Conservation (phyloP, 1,284 basidiomycete species). For the Vanrija pseudolonga region DNA sequence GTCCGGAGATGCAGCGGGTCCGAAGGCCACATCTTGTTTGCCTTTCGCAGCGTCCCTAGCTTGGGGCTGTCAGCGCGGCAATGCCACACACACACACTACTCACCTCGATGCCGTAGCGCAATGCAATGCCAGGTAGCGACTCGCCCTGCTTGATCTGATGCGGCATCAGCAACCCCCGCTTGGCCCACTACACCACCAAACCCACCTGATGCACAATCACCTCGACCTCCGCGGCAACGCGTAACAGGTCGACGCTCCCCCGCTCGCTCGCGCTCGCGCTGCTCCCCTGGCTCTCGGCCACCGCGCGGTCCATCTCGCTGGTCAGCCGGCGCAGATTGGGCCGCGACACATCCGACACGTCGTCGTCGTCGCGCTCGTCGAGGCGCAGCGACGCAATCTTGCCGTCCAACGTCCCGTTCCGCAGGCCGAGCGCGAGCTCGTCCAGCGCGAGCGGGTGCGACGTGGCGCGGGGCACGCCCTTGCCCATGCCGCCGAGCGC, state of each 20-base stretch:
- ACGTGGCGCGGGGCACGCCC: background rate
- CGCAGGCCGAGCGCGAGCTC: background rate
- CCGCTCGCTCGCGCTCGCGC: conserved; percentile 1
- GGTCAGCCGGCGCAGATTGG: conserved; percentile 35
- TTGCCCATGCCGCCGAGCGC: too few species aligned
- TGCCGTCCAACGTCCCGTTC: background rate
- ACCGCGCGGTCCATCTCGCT: conserved; percentile 42
- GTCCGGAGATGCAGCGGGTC: conserved; percentile 83
- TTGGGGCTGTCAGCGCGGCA: conserved; percentile 21
- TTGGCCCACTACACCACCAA: background rate
- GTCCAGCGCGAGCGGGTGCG: conserved; percentile 11
- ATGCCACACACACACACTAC: conserved; percentile 17
- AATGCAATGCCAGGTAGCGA: conserved; percentile 79
- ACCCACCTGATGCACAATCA: conserved; percentile 50
- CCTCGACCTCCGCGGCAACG: conserved; percentile 43
- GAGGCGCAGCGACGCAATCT: background rate
- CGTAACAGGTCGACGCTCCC: conserved; percentile 22
- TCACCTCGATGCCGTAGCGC: conserved; percentile 74
- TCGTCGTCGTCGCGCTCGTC: conserved; percentile 1
- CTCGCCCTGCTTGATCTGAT: conserved; percentile 64
- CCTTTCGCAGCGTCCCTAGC: conserved; percentile 68
- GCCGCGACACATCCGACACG: conserved; percentile 27
- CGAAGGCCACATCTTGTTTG: conserved; percentile 85
- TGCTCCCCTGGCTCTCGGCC: conserved; percentile 32
- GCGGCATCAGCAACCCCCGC: background rate